Evolutionary conservation across 345 rosid genomes (phyloP), one percentile per base, ranked within the genome.

Genomic region (Orychophragmus violaceus): DNA sequence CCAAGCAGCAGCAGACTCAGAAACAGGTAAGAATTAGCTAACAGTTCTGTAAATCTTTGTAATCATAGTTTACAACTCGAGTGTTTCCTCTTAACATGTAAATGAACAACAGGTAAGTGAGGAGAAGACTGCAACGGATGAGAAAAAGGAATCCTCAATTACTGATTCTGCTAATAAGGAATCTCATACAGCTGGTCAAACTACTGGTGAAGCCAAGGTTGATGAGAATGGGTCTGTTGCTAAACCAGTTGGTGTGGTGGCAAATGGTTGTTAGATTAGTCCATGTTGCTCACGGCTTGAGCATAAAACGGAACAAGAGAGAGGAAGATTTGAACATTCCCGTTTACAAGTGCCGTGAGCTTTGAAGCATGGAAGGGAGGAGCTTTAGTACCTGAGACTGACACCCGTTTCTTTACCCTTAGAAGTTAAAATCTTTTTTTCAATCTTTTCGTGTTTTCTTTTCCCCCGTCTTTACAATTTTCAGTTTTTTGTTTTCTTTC

Each of bases 1-100:
- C 87, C 44, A 90, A 86, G 78, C 96, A 85, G 59, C 77, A 70
- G 53, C 96, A 89, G 71, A 81, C 83, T 54, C 97, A 84, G 87
- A 74, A 74, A 67, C 77, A 74, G 69, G 77, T 18, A 68, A 61
- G 77, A 33, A 25, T 7, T 17, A 7, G 30, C 27, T 45, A 11
- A 87, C 60, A 72, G 1, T 22, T 13, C 4, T 5, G 21, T 17
- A 17, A 58, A 10, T 18, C 2, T 14, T 42, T 54, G 56, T 21
- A 11, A 16, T 50, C 8, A 1, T 29, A 8, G 18, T 13, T 21
- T 68, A 36, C 13, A 56, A 5, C 22, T 27, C 1, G 1, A 61
- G n/a, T 41, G 32, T 69, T 37, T 56, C 56, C 18, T 7, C 42
- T 49, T n/a, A 37, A 59, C 37, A 49, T 41, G 2, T 13, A n/a